These are phyloP conservation scores for Amaranthus tricolor DNA, from an alignment of 179 eudicot genomes.

Conservation along the genomic window DNA sequence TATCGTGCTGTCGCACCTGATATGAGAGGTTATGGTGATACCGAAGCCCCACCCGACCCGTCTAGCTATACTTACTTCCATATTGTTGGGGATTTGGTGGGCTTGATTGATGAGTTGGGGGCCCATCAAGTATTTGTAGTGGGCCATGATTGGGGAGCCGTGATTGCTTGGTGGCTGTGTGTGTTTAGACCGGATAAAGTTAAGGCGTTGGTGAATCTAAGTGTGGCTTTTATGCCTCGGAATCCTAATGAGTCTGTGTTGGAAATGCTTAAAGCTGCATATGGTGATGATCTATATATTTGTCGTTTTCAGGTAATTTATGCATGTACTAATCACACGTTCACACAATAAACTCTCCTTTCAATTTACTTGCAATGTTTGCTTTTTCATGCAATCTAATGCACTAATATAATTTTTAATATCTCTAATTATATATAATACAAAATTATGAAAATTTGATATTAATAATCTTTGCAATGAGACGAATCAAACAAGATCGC, in stretches of 20 bases:
- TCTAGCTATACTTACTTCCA: conserved; percentile 45
- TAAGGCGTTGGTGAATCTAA: conserved; percentile 38
- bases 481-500: too few relatives aligned
- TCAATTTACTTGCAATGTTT: too few relatives aligned
- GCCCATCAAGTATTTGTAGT: conserved; percentile 36
- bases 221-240: conserved; percentile 34
- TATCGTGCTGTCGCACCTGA: conserved; percentile 66
- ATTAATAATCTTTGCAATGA: too few relatives aligned
- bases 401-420: too few relatives aligned
- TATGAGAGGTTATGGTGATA: conserved; percentile 63
- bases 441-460: too few relatives aligned
- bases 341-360: too few relatives aligned
- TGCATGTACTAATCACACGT: neutral
- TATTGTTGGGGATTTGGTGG: conserved; percentile 57
- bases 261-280: conserved; percentile 21
- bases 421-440: too few relatives aligned
- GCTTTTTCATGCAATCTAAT: too few relatives aligned
- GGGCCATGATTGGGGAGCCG: conserved; percentile 35
- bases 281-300: conserved; percentile 34
- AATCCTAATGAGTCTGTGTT: conserved; percentile 15
- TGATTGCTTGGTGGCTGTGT: conserved; percentile 33
- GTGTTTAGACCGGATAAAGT: conserved; percentile 31
- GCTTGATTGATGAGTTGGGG: conserved; percentile 47
- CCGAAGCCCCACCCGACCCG: conserved; percentile 48
- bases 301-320: conserved; percentile 38